These are phyloP conservation scores for Gynostemma pentaphyllum DNA, from an alignment of 306 rosid genomes.

Conservation along the genomic window DNA sequence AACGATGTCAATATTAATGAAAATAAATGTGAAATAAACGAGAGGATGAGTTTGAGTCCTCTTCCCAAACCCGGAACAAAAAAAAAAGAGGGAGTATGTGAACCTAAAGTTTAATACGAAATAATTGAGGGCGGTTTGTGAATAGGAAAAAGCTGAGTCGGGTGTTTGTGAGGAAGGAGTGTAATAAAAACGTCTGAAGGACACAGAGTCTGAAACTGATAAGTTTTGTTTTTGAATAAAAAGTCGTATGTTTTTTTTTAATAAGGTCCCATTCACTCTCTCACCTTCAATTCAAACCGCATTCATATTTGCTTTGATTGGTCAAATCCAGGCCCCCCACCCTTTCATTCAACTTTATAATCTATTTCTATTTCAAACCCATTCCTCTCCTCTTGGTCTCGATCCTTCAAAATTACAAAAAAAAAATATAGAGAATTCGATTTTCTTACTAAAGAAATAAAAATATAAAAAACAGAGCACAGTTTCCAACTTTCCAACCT, in stretches of 20 bases:
- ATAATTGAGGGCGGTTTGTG: too few species aligned
- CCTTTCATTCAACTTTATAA: neutral
- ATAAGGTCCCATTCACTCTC: too few species aligned
- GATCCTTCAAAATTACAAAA: neutral
- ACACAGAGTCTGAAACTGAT: neutral
- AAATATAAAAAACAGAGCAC: neutral
- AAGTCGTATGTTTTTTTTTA: neutral
- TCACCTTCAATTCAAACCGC: neutral
- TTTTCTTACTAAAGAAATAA: neutral
- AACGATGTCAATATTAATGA: too few species aligned
- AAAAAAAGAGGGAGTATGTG: too few species aligned
- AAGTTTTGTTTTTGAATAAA: neutral
- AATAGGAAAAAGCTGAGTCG: too few species aligned
- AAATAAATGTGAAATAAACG: too few species aligned
- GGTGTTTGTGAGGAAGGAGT: neutral
- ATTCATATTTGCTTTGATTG: neutral
- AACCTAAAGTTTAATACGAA: too few species aligned
- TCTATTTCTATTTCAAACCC: neutral
- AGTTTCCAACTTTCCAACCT: neutral
- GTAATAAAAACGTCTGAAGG: neutral
- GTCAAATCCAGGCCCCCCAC: slow-evolving; percentile 6
- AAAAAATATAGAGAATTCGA: neutral
- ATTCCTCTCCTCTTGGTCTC: neutral
- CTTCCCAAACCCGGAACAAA: too few species aligned
- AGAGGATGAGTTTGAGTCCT: too few species aligned